Conservation (phyloP, 2,329 filamentous ascomycete species). For the Penicillium sp. region DNA sequence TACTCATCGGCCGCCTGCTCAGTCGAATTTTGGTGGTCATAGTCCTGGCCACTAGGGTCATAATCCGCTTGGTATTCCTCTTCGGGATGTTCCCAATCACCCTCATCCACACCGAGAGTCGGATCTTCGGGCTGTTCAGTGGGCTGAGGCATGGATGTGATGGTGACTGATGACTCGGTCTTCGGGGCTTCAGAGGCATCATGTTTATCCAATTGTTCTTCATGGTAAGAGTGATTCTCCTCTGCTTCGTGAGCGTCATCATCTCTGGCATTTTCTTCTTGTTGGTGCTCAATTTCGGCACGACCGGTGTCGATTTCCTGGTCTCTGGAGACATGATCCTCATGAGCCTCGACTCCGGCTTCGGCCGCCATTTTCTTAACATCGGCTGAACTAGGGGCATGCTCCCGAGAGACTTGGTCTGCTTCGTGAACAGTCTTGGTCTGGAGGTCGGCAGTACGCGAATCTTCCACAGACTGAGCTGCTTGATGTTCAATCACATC, state of each 20-base stretch:
- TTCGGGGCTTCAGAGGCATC: slow-evolving; percentile 34
- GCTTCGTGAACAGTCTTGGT: background rate
- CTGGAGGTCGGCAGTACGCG: background rate
- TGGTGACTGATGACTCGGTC: slow-evolving; percentile 36
- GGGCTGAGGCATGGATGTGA: slow-evolving; percentile 24
- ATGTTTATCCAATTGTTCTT: slow-evolving; percentile 20
- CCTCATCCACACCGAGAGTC: slow-evolving; percentile 8
- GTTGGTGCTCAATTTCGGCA: slow-evolving; percentile 10
- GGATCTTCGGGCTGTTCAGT: slow-evolving; percentile 22
- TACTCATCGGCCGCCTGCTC: slow-evolving; percentile 13
- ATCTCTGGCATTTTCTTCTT: slow-evolving; percentile 15
- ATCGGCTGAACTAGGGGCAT: background rate
- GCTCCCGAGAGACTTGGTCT: background rate
- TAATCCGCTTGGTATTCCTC: slow-evolving; percentile 17
- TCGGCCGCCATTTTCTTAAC: background rate
- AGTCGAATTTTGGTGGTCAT: slow-evolving; percentile 15
- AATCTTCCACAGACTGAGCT: background rate
- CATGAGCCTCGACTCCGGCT: background rate
- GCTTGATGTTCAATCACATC: background rate
- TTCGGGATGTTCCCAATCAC: slow-evolving; percentile 1
- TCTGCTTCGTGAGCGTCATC: slow-evolving; percentile 12
- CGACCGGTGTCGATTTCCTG: background rate
- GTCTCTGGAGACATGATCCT: background rate
- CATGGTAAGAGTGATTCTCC: slow-evolving; percentile 6
- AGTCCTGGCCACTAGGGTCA: slow-evolving; percentile 40